Conservation (phyloP, 257 asterid species). For the Solanum medicagineum region DNA sequence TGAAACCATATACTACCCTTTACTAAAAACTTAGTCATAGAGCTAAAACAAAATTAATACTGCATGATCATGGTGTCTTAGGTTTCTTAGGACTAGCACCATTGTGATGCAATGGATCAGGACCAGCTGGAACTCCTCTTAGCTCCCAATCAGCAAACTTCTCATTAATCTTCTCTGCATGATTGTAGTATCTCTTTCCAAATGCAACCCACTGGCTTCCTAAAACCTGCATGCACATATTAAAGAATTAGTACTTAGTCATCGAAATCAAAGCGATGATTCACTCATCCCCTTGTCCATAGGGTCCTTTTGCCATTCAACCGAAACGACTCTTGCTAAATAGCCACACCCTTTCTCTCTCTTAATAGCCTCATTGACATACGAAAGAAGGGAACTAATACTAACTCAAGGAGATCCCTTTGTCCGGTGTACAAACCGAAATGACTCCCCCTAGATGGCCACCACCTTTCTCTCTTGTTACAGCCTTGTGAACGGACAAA, state of each 20-base stretch:
- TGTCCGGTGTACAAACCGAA: neutral
- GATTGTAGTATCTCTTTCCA: constrained; percentile 8
- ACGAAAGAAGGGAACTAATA: neutral
- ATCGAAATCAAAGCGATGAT: neutral
- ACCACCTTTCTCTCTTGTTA: neutral
- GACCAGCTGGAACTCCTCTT: constrained; percentile 51
- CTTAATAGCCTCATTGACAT: neutral
- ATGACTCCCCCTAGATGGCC: neutral
- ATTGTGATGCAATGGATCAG: constrained; percentile 60
- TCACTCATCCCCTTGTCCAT: neutral
- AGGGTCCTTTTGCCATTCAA: neutral
- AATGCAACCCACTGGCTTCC: neutral
- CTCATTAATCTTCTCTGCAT: constrained; percentile 11
- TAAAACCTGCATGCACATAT: neutral
- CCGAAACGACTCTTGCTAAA: neutral
- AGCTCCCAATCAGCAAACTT: constrained; percentile 41
- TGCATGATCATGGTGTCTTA: constrained; percentile 23
- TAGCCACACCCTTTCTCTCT: neutral
- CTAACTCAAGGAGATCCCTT: neutral
- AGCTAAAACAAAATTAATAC: neutral
- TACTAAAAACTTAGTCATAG: neutral
- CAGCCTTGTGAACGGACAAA: neutral
- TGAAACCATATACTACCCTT: neutral
- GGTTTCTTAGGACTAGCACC: constrained; percentile 42
- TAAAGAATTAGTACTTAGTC: neutral